Evolutionary conservation across 805 yeast species (phyloP).

Genomic region (Henningerozyma blattae): DNA sequence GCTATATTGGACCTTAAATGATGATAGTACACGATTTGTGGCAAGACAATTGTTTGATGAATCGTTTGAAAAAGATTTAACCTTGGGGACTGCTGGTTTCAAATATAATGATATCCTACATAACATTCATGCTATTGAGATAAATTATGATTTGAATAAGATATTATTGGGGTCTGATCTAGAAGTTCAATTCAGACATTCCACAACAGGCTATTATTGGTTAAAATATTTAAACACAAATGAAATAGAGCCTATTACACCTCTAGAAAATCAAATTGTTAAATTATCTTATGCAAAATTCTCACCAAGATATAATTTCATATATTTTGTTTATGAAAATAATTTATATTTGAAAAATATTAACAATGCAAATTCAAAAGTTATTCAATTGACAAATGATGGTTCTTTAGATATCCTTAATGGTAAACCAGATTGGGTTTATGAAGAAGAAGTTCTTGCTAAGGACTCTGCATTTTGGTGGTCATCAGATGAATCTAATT

Average conservation of each 20-base stretch:
- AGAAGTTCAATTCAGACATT: conserved; percentile 53
- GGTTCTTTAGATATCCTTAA: conserved; percentile 43
- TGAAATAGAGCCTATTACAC: conserved; percentile 22
- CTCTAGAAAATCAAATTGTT: conserved; percentile 7
- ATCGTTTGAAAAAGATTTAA: conserved; percentile 8
- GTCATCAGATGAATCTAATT: conserved; percentile 47
- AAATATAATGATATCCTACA: conserved; percentile 30
- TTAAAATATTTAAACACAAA: conserved; percentile 36
- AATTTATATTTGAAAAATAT: conserved; percentile 41
- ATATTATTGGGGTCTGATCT: conserved; percentile 46
- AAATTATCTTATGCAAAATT: conserved; percentile 37
- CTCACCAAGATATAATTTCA: conserved; percentile 46
- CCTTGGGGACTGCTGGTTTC: conserved; percentile 27
- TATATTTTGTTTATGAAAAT: conserved; percentile 45
- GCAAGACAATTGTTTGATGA: conserved; percentile 25
- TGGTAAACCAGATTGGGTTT: conserved; percentile 76
- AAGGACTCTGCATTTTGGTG: conserved; percentile 58
- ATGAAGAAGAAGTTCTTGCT: conserved; percentile 66
- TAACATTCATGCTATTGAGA: conserved; percentile 28
- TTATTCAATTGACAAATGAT: conserved; percentile 26
- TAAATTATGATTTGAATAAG: conserved; percentile 34
- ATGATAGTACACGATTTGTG: conserved; percentile 9
- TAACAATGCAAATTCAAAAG: conserved; percentile 1
- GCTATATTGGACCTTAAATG: conserved; percentile 21
- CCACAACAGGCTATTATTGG: conserved; percentile 52